phyloP scores from a whole-genome alignment of 208 protist genomes.

The Porcisia hertigi region DNA sequence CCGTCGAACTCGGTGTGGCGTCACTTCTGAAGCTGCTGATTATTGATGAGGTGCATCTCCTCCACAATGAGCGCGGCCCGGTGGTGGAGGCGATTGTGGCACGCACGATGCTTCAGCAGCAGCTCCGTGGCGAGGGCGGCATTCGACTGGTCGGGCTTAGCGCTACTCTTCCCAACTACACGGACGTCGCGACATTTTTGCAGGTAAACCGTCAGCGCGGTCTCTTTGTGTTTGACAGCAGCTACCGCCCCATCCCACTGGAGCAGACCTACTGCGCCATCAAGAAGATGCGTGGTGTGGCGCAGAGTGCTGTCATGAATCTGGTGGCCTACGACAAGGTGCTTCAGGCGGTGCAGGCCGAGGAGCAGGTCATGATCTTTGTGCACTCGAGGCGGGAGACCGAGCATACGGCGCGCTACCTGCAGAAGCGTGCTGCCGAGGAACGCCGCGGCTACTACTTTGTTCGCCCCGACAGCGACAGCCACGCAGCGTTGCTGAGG shows the following conservation, averaged over 20 bases:
- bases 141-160: constrained; percentile 98
- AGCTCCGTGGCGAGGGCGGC: constrained; percentile 71
- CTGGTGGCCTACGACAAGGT: constrained; percentile 98
- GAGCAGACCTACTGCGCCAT: constrained; percentile 98
- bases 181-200: constrained; percentile 99
- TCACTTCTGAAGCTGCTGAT: constrained; percentile 92
- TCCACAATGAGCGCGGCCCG: constrained; percentile 99
- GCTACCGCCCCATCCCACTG: constrained; percentile 97
- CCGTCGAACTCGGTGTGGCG: constrained; percentile 92
- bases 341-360: constrained; percentile 82
- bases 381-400: constrained; percentile 99
- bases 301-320: constrained; percentile 97
- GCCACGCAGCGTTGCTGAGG: constrained; percentile 84
- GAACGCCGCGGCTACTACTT: constrained; percentile 92
- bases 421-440: constrained; percentile 91
- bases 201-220: constrained; percentile 94
- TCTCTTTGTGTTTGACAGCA: constrained; percentile 95
- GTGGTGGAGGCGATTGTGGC: constrained; percentile 99
- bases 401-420: constrained; percentile 92
- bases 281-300: constrained; percentile 93
- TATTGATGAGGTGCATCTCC: constrained; percentile 99
- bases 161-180: constrained; percentile 99
- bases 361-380: constrained; percentile 98
- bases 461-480: constrained; percentile 81
- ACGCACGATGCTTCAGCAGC: constrained; percentile 91